Evolutionary conservation across 139 green algal species (phyloP).

Genomic region (Coelastrella sp.): DNA sequence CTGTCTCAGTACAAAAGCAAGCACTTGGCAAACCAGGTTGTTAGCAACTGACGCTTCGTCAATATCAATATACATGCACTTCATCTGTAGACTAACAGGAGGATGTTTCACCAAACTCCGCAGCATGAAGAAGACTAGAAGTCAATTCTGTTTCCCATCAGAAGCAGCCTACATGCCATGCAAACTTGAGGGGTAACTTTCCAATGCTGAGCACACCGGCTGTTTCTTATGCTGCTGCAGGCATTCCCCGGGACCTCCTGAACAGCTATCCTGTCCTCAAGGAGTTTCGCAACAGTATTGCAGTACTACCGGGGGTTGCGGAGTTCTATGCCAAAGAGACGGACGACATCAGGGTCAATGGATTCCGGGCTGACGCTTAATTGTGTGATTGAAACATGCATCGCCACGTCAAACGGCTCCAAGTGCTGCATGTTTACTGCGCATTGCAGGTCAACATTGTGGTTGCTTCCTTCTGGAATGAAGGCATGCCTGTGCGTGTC

Average conservation of each 20-base stretch:
- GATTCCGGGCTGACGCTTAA: constrained; percentile 13
- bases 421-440: too few species aligned
- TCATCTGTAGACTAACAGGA: too few species aligned
- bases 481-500: too few species aligned
- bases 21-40: background rate
- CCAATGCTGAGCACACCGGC: background rate
- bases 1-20: background rate
- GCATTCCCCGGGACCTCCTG: constrained; percentile 27
- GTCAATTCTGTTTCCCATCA: background rate
- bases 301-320: constrained; percentile 3
- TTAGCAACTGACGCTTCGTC: too few species aligned
- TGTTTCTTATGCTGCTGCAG: background rate
- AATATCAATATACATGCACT: too few species aligned
- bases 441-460: too few species aligned
- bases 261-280: constrained; percentile 32
- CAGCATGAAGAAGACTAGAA: too few species aligned
- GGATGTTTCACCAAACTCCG: too few species aligned
- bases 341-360: constrained; percentile 30
- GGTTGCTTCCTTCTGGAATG: too few species aligned
- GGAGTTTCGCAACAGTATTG: constrained; percentile 42
- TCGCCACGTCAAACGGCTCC: too few species aligned
- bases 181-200: background rate
- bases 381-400: too few species aligned
- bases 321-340: constrained; percentile 38
- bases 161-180: background rate